Conservation (phyloP, 2,329 filamentous ascomycete species). For the Chrysoporthe puriensis region DNA sequence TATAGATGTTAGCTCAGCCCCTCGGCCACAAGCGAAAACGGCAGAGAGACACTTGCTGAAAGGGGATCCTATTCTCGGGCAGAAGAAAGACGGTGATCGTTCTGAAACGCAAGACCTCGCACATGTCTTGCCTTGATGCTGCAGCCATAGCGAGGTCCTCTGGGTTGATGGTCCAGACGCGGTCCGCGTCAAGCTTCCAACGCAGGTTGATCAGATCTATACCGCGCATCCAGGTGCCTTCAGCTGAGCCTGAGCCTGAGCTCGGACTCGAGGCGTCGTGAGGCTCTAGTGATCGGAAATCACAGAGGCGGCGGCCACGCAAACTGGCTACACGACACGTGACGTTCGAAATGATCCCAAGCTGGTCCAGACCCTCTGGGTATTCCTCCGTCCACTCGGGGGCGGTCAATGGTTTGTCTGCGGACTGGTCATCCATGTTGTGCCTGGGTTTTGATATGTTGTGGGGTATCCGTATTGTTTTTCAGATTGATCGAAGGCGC, state of each 20-base stretch:
- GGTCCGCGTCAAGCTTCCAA: not conserved
- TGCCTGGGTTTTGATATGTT: too few relatives aligned
- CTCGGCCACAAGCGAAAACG: not conserved
- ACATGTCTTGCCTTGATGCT: not conserved
- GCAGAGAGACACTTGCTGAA: not conserved
- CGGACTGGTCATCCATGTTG: too few relatives aligned
- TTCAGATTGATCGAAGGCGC: too few relatives aligned
- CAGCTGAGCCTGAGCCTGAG: not conserved
- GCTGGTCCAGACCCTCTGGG: not conserved
- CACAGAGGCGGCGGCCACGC: not conserved
- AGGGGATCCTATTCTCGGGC: not conserved
- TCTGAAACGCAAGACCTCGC: slow-evolving; percentile 1
- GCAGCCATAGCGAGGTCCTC: not conserved
- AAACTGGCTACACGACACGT: not conserved
- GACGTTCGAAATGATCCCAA: not conserved
- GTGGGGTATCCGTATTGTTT: too few relatives aligned
- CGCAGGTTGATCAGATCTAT: not conserved
- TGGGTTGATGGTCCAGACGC: slow-evolving; percentile 1
- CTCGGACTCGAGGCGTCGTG: not conserved
- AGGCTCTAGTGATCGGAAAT: not conserved
- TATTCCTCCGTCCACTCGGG: not conserved
- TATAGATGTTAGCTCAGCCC: not conserved
- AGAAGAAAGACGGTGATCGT: not conserved
- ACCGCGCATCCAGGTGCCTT: not conserved
- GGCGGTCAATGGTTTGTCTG: too few relatives aligned